These are phyloP conservation scores for Ogataea nakhonphanomensis DNA, from an alignment of 805 yeast genomes.

Conservation along the genomic window DNA sequence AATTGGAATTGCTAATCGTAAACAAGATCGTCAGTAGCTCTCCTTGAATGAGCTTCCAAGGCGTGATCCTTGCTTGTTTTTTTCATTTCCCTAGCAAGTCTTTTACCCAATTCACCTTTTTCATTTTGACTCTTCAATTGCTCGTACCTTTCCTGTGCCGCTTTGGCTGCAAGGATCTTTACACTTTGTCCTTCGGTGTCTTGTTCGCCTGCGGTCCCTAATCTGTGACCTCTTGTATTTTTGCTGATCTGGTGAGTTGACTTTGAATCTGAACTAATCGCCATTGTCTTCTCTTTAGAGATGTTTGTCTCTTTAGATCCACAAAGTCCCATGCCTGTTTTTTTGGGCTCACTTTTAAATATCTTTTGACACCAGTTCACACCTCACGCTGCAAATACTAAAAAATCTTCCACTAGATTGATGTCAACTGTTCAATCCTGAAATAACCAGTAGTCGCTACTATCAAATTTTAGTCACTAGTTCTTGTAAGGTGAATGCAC, in stretches of 20 bases:
- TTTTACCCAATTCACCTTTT: conserved; percentile 26
- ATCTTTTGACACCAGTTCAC: not conserved
- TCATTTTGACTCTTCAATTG: conserved; percentile 18
- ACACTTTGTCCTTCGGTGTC: conserved; percentile 14
- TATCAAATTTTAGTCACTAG: no score
- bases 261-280: not conserved
- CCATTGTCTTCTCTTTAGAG: not conserved
- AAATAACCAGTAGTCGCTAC: no score
- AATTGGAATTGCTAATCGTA: conserved; percentile 15
- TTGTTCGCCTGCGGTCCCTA: conserved; percentile 2
- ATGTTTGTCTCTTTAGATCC: conserved; percentile 23
- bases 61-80: conserved; percentile 26
- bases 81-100: conserved; percentile 23
- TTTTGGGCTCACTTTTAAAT: not conserved
- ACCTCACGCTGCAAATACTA: not conserved
- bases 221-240: conserved; percentile 1
- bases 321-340: conserved; percentile 24
- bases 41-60: conserved; percentile 20
- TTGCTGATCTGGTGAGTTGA: not conserved
- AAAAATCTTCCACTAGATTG: not conserved
- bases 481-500: no score
- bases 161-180: conserved; percentile 29
- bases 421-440: not conserved
- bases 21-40: conserved; percentile 16
- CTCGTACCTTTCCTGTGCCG: conserved; percentile 25